Base-by-base conservation (phyloP, 495 filamentous ascomycete genomes). In the Penicillium lividum region DNA sequence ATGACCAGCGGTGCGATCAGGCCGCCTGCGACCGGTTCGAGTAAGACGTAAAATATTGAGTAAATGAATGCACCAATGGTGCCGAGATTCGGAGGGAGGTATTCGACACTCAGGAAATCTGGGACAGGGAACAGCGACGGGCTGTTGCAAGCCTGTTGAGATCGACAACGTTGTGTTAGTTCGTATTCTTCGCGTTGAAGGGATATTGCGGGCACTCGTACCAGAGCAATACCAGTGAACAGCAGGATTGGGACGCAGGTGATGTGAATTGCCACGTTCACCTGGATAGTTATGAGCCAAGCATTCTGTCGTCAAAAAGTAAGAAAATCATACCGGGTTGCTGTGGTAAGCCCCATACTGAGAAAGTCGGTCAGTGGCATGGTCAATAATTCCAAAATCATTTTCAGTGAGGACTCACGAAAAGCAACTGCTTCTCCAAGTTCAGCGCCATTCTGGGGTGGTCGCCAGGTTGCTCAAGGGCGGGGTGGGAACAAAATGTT, bases 331-430 rank as follows among this genome's bases (percentile, higher is more conserved):
- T 79, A 95, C 89, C 8, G 85, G 78, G 74, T 97, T 88, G 71
- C 89, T 87, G 71, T 98, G 94, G 71, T 98, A 97, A 30, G 91
- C 84, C 65, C 94, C 93, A 82, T 98, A 98, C 94, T 97, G 59
- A 52, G 46, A 33, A 54, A 47, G 65, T 74, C 57, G 72, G 71
- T 47, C 51, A 13, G 51, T 57, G 18, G 53, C 55, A 54, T 59
- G 29, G 50, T 36, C 34, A 16, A 29, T 16, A 27, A 50, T 13
- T 22, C 22, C 22, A 2, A 22, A 15, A 22, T 28, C 47, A 11
- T 29, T 7, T 18, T 9, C 44, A 10, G 33, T 16, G 46, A 11
- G 30, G 44, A 74, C 89, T 74, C 82, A 92, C 89, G 74, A 91
- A 91, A 59, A 84, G 80, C 57, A 93, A 79, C 68, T 92, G 89